phyloP scores from a whole-genome alignment of 164 flowering plant genomes.

The Stephania yunnanensis region DNA sequence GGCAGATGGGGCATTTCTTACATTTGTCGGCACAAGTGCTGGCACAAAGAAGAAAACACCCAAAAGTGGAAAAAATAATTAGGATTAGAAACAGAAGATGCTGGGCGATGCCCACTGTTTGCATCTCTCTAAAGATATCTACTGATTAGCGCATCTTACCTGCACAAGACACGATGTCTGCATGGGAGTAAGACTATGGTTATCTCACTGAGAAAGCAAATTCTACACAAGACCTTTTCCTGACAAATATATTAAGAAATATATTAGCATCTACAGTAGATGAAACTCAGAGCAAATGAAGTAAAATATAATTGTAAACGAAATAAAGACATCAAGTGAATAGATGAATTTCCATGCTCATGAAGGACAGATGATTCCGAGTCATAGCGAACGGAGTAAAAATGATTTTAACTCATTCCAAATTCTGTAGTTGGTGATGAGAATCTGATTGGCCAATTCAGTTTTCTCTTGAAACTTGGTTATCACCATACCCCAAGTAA shows the following conservation, averaged over 20 bases:
- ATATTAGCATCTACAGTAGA: background rate
- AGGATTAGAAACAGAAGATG: background rate
- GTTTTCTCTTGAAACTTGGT: too few species aligned
- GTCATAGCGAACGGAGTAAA: background rate
- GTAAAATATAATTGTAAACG: background rate
- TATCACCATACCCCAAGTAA: background rate
- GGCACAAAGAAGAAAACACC: slow-evolving; percentile 20
- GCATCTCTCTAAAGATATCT: background rate
- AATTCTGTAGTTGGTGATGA: background rate
- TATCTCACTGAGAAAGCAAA: slow-evolving; percentile 83
- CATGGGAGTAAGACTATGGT: slow-evolving; percentile 79
- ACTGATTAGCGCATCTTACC: slow-evolving; percentile 34
- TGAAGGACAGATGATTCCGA: too few species aligned
- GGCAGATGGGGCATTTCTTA: slow-evolving; percentile 81
- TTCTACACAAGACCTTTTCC: slow-evolving; percentile 84
- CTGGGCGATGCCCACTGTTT: background rate
- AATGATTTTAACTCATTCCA: background rate
- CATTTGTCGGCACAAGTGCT: slow-evolving; percentile 82
- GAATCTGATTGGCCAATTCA: background rate
- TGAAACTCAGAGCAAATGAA: background rate
- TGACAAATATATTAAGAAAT: slow-evolving; percentile 21
- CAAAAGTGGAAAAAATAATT: slow-evolving; percentile 2
- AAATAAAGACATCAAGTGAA: background rate
- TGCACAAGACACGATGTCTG: slow-evolving; percentile 86
- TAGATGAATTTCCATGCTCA: background rate